phyloP scores from a whole-genome alignment of 768 basidiomycete species.

The Kondoa malvinella region DNA sequence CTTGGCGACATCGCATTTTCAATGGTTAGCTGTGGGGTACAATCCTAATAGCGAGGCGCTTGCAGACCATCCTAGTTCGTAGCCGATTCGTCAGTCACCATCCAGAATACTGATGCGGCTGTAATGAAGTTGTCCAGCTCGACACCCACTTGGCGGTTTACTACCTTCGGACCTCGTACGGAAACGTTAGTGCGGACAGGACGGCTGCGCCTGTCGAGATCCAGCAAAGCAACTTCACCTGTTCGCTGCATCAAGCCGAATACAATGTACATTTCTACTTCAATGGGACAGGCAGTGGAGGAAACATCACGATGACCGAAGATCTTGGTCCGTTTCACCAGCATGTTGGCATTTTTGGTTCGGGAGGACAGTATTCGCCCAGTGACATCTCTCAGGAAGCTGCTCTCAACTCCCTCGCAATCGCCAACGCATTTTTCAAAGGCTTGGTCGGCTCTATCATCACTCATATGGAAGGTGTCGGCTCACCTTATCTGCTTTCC shows the following conservation, averaged over 20 bases:
- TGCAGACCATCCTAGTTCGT: not conserved
- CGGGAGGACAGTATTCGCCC: too few relatives aligned
- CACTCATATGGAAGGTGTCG: not conserved
- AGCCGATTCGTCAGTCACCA: not conserved
- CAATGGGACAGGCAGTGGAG: too few relatives aligned
- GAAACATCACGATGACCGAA: not conserved
- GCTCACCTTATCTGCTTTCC: not conserved
- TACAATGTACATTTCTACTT: too few relatives aligned
- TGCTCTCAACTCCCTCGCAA: not conserved
- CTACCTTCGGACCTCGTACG: too few relatives aligned
- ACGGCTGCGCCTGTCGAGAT: too few relatives aligned
- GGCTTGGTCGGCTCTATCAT: not conserved
- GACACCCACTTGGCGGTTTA: too few relatives aligned
- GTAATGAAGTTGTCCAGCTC: too few relatives aligned
- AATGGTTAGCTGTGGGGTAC: not conserved
- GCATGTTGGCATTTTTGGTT: too few relatives aligned
- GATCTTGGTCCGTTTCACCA: not conserved
- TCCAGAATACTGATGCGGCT: too few relatives aligned
- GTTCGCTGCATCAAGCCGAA: too few relatives aligned
- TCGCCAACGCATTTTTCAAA: not conserved
- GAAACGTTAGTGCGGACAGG: too few relatives aligned
- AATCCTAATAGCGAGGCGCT: not conserved
- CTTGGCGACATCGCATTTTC: not conserved
- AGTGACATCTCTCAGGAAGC: not conserved
- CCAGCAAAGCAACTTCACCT: too few relatives aligned